Evolutionary conservation across 306 rosid species (phyloP), one percentile per base, ranked within the genome.

Genomic region (Lithocarpus polystachyus): DNA sequence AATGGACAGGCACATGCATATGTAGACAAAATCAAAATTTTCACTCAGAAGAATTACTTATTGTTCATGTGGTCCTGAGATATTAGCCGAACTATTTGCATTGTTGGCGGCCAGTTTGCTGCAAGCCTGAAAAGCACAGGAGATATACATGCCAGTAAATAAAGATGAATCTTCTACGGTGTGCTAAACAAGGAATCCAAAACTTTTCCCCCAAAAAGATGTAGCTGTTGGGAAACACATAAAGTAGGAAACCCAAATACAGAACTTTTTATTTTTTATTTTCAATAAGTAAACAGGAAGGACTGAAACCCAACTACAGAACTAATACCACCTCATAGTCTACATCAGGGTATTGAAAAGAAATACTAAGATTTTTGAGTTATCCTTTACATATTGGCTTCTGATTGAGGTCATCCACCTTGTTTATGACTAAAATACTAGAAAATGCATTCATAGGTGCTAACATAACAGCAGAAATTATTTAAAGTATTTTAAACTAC

Each of bases 31-130:
- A 75, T 31, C 68, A 33, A 77, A 81, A 17, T 45, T 75, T 37
- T 76, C 80, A 75, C 11, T 53, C 82, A 82, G 54, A 64, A 57
- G 37, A 81, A 29, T 70, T 86, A 95, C 99, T 91, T 90, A 88
- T 95, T 91, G 84, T 93, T 93, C 99, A 95, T 93, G 91, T 95
- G 97, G 83, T 93, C 98, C 75, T 93, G 96, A 76, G 99, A 95
- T 86, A 95, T 91, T 68, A 95, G 98, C 84, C 94, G 92, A 74
- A 89, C 97, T 48, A 95, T 95, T 86, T 87, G 98, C 99, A 95
- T 95, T 17, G 88, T 92, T 2, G 78, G 72, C 14, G 98, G 99
- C 99, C 97, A 95, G 87, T 95, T 93, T 76, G 97, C 97, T n/a
- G 99, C 99, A 84, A 93, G 97, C 83, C 99, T 93, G 94, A 68